Conservation (phyloP, 352 stramenopile species). For the Phytophthora foliorum region DNA sequence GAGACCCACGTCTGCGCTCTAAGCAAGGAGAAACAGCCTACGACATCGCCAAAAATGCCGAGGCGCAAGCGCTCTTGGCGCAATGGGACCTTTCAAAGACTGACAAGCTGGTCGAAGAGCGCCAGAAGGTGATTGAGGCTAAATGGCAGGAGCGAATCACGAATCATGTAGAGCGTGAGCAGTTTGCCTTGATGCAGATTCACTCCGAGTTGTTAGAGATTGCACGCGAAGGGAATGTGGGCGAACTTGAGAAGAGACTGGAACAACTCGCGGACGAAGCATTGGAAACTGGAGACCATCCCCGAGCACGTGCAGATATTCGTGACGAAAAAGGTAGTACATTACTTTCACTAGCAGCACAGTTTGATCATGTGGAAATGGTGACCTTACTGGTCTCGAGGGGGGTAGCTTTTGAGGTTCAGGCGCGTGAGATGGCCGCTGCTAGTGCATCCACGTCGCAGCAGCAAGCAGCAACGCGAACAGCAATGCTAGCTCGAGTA, state of each 20-base stretch:
- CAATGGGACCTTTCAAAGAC: conserved; percentile 83
- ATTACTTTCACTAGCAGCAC: conserved; percentile 75
- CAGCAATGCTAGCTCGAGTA: conserved; percentile 51
- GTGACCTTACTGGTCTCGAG: conserved; percentile 69
- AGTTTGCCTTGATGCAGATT: conserved; percentile 84
- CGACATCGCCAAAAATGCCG: conserved; percentile 86
- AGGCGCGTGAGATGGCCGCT: conserved; percentile 37
- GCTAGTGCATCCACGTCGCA: conserved; percentile 32
- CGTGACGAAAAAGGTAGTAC: conserved; percentile 85
- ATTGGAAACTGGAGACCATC: conserved; percentile 62
- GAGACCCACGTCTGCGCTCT: conserved; percentile 72
- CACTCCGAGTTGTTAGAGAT: conserved; percentile 80
- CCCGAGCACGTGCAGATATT: conserved; percentile 74
- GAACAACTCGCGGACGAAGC: conserved; percentile 83
- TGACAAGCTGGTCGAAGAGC: conserved; percentile 68
- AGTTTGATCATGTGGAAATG: conserved; percentile 75
- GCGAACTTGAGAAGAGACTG: conserved; percentile 63
- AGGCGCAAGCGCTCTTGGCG: conserved; percentile 65
- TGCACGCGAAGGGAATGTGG: conserved; percentile 52
- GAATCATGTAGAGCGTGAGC: conserved; percentile 87
- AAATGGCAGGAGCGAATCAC: conserved; percentile 90
- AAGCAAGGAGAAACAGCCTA: conserved; percentile 87
- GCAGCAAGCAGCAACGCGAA: conserved; percentile 36
- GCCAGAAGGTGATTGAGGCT: conserved; percentile 70
- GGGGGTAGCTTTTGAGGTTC: conserved; percentile 52